These are phyloP conservation scores for Forsythia viridissima DNA, from an alignment of 257 asterid genomes.

Conservation along the genomic window DNA sequence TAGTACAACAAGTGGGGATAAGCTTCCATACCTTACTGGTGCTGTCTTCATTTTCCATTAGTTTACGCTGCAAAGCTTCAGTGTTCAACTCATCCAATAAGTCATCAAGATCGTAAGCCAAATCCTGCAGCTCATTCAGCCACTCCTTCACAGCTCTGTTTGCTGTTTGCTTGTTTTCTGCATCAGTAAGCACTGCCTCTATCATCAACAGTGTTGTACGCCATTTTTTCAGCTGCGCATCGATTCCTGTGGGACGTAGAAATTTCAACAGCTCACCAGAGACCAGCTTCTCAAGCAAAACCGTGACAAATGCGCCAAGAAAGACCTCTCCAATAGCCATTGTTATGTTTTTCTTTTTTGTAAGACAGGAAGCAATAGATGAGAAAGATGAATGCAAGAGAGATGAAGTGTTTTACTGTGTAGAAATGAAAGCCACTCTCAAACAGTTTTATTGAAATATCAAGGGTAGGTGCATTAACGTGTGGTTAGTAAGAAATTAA, in stretches of 20 bases:
- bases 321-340: too few species aligned
- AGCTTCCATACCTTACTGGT: conserved; percentile 1
- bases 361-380: too few species aligned
- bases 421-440: too few species aligned
- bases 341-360: too few species aligned
- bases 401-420: too few species aligned
- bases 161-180: conserved; percentile 24
- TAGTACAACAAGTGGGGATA: conserved; percentile 18
- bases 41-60: background rate
- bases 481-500: too few species aligned
- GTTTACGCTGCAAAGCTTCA: conserved; percentile 2
- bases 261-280: too few species aligned
- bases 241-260: background rate
- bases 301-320: too few species aligned
- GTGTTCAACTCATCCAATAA: conserved; percentile 31
- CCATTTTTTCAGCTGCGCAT: background rate
- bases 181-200: conserved; percentile 24
- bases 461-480: too few species aligned
- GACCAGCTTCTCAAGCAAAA: too few species aligned
- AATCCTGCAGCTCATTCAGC: conserved; percentile 25
- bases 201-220: background rate
- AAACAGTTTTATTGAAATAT: too few species aligned
- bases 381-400: too few species aligned
- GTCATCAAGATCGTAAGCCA: conserved; percentile 29
- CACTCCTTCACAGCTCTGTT: conserved; percentile 21